Conservation (phyloP, 345 rosid species). For the Moringa oleifera region DNA sequence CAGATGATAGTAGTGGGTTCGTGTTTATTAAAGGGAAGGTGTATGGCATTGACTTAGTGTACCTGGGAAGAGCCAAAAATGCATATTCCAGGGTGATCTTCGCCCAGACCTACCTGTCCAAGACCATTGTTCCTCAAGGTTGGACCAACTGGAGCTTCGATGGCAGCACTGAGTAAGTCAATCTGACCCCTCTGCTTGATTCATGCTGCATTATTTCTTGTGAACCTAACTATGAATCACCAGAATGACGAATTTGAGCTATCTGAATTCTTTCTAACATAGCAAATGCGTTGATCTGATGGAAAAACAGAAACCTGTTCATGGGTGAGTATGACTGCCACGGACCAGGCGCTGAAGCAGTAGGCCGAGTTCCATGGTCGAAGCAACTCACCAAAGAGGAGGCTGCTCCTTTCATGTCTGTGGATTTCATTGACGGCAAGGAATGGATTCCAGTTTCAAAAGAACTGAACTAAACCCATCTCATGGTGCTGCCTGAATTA, state of each 20-base stretch:
- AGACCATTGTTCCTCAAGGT: constrained; percentile 55
- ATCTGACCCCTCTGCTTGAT: too few relatives aligned
- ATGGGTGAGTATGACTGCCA: constrained; percentile 65
- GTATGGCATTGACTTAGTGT: constrained; percentile 57
- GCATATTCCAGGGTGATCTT: constrained; percentile 62
- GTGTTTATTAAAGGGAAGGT: constrained; percentile 71
- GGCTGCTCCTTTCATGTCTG: constrained; percentile 45
- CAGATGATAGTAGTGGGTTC: constrained; percentile 50
- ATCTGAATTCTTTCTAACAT: not conserved
- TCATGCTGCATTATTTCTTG: too few relatives aligned
- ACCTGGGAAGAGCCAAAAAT: constrained; percentile 76
- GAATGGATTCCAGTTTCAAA: constrained; percentile 79
- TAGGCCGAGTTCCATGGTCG: constrained; percentile 47
- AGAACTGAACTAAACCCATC: too few relatives aligned
- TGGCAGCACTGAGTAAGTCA: constrained; percentile 54
- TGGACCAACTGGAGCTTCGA: constrained; percentile 87
- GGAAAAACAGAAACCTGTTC: constrained; percentile 40
- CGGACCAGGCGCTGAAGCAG: constrained; percentile 70
- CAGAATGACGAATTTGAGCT: too few relatives aligned
- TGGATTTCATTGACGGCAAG: constrained; percentile 67
- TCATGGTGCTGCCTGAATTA: too few relatives aligned
- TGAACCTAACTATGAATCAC: too few relatives aligned
- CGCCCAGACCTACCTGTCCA: constrained; percentile 66
- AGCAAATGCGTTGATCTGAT: not conserved
- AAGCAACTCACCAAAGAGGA: constrained; percentile 60